These are phyloP conservation scores for Zygoascus flipseniorum DNA, from an alignment of 805 yeast species.

Conservation along the genomic window DNA sequence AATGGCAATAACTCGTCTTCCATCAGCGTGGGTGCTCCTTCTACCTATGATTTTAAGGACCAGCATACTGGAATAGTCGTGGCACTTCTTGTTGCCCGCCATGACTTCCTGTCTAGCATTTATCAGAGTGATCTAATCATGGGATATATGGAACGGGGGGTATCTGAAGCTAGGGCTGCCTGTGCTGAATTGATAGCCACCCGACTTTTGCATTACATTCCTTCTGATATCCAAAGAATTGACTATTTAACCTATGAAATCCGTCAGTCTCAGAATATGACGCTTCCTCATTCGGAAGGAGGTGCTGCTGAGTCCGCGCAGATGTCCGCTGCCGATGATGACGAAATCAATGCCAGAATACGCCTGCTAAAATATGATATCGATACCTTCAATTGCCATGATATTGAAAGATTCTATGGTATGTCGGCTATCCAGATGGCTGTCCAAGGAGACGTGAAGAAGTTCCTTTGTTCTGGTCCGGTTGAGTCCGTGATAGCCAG, in stretches of 20 bases:
- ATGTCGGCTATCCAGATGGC: conserved; percentile 12
- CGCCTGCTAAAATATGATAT: neutral
- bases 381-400: neutral
- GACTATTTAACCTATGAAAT: conserved; percentile 13
- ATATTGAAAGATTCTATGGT: neutral
- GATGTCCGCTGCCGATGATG: neutral
- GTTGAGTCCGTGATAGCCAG: conserved; percentile 22
- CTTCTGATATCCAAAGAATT: conserved; percentile 15
- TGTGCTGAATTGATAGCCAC: conserved; percentile 25
- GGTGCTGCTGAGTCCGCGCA: neutral
- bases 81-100: conserved; percentile 23
- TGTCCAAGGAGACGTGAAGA: conserved; percentile 16
- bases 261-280: neutral
- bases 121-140: conserved; percentile 15
- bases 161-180: conserved; percentile 23
- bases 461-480: conserved; percentile 22
- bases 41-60: conserved; percentile 2
- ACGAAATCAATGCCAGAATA: neutral
- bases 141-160: conserved; percentile 15
- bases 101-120: conserved; percentile 20
- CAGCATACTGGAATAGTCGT: conserved; percentile 25
- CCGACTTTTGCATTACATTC: conserved; percentile 20
- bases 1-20: neutral
- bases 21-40: neutral
- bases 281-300: neutral